phyloP scores from a whole-genome alignment of 2,329 filamentous ascomycete species.

The Alternaria postmessia region DNA sequence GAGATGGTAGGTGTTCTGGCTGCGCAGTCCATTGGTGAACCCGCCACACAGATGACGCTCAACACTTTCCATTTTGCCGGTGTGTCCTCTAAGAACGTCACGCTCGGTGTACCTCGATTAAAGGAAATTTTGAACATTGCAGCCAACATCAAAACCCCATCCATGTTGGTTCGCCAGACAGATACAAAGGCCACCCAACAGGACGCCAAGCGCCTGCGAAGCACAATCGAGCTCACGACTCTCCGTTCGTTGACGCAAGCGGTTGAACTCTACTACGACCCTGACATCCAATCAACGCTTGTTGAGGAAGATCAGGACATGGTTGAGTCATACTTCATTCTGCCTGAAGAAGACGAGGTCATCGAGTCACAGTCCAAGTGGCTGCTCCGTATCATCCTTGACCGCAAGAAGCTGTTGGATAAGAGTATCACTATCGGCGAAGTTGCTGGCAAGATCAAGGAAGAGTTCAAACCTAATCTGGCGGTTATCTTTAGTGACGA shows the following conservation, averaged over 20 bases:
- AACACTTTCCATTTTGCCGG: conserved; percentile 99
- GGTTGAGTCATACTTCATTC: conserved; percentile 95
- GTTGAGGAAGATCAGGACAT: conserved; percentile 91
- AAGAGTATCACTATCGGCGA: conserved; percentile 92
- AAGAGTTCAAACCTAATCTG: conserved; percentile 77
- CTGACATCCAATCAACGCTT: conserved; percentile 82
- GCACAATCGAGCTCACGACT: conserved; percentile 91
- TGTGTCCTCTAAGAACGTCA: conserved; percentile 99
- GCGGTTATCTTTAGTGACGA: conserved; percentile 97
- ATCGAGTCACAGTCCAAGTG: conserved; percentile 80
- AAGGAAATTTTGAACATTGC: conserved; percentile 99
- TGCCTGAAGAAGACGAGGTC: conserved; percentile 77
- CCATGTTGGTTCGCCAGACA: conserved; percentile 90
- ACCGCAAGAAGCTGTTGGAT: conserved; percentile 92
- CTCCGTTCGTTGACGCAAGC: conserved; percentile 88
- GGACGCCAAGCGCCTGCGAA: conserved; percentile 84
- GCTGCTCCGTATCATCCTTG: conserved; percentile 91
- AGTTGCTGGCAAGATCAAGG: conserved; percentile 87
- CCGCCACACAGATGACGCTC: conserved; percentile 98
- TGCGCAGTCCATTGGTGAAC: conserved; percentile 97
- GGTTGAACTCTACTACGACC: conserved; percentile 98
- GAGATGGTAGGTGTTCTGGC: conserved; percentile 99
- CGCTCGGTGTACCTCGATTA: conserved; percentile 95
- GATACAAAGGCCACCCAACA: conserved; percentile 71
- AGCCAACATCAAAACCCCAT: conserved; percentile 97